Percentiles rank a stretch among this genome's conserved stretches.
phyloP scores from a whole-genome alignment of 164 flowering plant genomes.

The Macadamia tetraphylla region DNA sequence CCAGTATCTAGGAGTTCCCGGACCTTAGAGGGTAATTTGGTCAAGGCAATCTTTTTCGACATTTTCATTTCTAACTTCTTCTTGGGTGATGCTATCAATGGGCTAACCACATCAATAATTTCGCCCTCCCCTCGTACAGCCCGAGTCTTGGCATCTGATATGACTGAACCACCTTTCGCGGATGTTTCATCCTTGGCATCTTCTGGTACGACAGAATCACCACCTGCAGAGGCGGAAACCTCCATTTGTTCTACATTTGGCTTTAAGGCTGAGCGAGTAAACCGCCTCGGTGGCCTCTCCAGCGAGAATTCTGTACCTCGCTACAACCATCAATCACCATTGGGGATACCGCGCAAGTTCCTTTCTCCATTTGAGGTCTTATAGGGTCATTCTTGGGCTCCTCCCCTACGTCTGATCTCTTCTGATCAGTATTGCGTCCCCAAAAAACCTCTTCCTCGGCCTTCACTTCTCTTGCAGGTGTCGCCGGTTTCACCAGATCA shows the following conservation, averaged over 20 bases:
- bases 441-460: no score
- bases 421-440: not conserved
- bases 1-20: slow-evolving; percentile 67
- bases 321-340: not conserved
- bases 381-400: not conserved
- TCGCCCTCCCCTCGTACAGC: not conserved
- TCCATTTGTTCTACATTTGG: slow-evolving; percentile 6
- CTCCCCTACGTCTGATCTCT: not conserved
- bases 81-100: slow-evolving; percentile 8
- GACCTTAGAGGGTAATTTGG: slow-evolving; percentile 38
- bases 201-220: slow-evolving; percentile 7
- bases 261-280: slow-evolving; percentile 15
- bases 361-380: not conserved
- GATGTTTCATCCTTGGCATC: not conserved
- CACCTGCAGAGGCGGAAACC: not conserved
- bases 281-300: slow-evolving; percentile 8
- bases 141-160: slow-evolving; percentile 4
- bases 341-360: not conserved
- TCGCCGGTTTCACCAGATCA: not conserved
- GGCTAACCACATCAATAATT: not conserved
- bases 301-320: not conserved
- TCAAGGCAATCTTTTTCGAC: slow-evolving; percentile 24
- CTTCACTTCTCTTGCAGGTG: not conserved
- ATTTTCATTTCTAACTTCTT: slow-evolving; percentile 19
- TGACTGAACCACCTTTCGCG: not conserved